A percentile compares a stretch with the other conserved stretches of the same genome.
These are phyloP conservation scores for Aspergillus bombycis DNA, from an alignment of 2,329 filamentous ascomycete genomes.

Conservation along the genomic window DNA sequence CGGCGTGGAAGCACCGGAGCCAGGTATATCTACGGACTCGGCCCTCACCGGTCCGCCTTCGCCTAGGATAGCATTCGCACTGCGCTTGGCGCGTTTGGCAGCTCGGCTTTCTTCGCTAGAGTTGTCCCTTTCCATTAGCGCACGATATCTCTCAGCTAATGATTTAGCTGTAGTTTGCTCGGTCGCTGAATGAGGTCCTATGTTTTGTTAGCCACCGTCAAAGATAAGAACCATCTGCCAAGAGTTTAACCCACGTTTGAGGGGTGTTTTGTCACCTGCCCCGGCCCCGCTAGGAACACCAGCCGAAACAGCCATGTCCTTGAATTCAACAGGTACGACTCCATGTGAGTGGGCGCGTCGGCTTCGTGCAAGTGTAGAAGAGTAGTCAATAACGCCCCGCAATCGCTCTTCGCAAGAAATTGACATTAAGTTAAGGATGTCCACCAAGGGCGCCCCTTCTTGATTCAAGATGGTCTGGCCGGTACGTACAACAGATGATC, in stretches of 20 bases:
- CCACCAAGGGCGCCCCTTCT: constrained; percentile 67
- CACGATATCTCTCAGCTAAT: constrained; percentile 59
- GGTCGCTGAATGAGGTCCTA: constrained; percentile 43
- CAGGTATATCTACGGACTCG: constrained; percentile 62
- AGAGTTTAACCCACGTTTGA: constrained; percentile 42
- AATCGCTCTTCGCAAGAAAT: constrained; percentile 81
- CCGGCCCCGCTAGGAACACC: constrained; percentile 40
- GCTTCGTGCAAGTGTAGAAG: constrained; percentile 68
- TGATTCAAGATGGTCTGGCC: constrained; percentile 75
- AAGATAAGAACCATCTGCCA: background rate
- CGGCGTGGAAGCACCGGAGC: constrained; percentile 60
- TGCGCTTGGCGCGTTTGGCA: constrained; percentile 67
- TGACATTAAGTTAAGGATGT: constrained; percentile 81
- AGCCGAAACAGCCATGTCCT: constrained; percentile 62
- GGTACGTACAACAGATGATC: constrained; percentile 62
- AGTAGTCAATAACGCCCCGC: constrained; percentile 75
- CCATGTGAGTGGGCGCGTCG: constrained; percentile 81
- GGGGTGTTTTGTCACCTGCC: constrained; percentile 34
- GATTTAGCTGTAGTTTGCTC: constrained; percentile 48
- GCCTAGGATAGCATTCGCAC: constrained; percentile 56
- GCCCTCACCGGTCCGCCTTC: constrained; percentile 53
- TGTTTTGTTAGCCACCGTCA: constrained; percentile 18
- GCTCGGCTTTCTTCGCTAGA: constrained; percentile 73
- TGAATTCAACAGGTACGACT: constrained; percentile 74
- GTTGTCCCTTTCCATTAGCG: constrained; percentile 67